Base-by-base conservation (phyloP, 768 basidiomycete species). In the Agaricus sinodeliciosus region DNA sequence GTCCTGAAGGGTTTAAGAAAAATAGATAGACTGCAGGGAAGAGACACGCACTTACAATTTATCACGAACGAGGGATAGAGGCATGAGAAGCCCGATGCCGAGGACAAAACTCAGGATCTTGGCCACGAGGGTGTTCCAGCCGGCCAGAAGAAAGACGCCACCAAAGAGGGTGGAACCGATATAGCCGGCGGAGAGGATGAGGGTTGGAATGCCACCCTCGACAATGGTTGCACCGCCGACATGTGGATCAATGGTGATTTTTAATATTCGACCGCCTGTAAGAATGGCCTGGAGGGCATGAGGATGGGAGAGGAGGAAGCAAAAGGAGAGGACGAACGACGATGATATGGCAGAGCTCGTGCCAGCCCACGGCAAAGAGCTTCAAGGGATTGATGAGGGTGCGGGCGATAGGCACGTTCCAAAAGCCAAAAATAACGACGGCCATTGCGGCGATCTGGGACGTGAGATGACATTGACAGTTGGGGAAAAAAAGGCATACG, bases 31-130 rank as follows among this genome's bases (percentile, higher is more conserved):
- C 15, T 34, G 39, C 2, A 43, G 45, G 11, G 31, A 31, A 8
- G 31, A 31, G 31, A 11, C 31, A 31, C n/a, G 27, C 18, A 75
- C 87, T 64, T 63, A 94, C 92, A 95, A 60, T 75, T 94, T 94
- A 64, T 94, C 90, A 54, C 91, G 79, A 35, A 94, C 91, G 26
- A 94, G 82, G 12, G 84, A 80, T 43, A 95, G 74, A 0, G 94
- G 94, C 27, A 86, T 79, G n/a, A 95, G 68, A 25, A 97, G 71
- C 13, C 92, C 94, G 31, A 96, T 76, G 31, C 82, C 94, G 47
- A 95, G 77, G 48, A 94, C 84, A 61, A 94, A 93, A 69, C 92
- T 94, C 67, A 93, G 80, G 54, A 96, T 81, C 68, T 97, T 97
- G 31, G 93, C 87, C 11, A 91, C 87, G 15, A 95, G 80, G 2